These are phyloP conservation scores for Colletotrichum acutatum DNA, from an alignment of 2,329 filamentous ascomycete genomes.

Conservation along the genomic window DNA sequence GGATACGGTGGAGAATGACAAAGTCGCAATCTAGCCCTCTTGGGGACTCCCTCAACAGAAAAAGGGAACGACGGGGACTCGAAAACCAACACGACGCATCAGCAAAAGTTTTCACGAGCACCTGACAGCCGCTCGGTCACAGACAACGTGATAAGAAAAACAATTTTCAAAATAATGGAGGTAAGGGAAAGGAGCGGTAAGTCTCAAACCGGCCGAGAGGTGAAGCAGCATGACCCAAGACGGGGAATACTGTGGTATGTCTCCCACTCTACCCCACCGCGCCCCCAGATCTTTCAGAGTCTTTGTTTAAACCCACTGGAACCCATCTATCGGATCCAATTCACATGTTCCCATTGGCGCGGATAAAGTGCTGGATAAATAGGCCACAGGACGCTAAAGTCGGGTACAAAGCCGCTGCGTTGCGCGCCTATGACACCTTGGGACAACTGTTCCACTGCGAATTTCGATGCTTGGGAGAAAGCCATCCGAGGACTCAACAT, in stretches of 20 bases:
- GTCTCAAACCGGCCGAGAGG: background rate
- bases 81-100: background rate
- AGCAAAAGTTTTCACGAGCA: constrained; percentile 6
- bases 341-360: constrained; percentile 23
- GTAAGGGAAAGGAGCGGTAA: constrained; percentile 26
- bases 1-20: background rate
- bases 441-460: background rate
- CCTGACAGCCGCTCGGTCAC: constrained; percentile 10
- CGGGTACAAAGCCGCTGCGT: constrained; percentile 31
- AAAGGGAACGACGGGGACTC: background rate
- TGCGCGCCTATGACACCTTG: constrained; percentile 30
- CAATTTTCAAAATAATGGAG: background rate
- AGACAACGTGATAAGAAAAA: constrained; percentile 1
- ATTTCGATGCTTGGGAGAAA: background rate
- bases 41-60: constrained; percentile 4
- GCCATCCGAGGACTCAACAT: background rate
- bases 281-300: constrained; percentile 10
- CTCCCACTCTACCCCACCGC: background rate
- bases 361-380: constrained; percentile 35
- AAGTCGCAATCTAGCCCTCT: background rate
- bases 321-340: constrained; percentile 23
- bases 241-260: background rate
- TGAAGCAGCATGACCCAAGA: constrained; percentile 16
- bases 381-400: constrained; percentile 19
- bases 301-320: constrained; percentile 9